Conservation (phyloP, 2,329 filamentous ascomycete genomes). For the Ilyonectria robusta region DNA sequence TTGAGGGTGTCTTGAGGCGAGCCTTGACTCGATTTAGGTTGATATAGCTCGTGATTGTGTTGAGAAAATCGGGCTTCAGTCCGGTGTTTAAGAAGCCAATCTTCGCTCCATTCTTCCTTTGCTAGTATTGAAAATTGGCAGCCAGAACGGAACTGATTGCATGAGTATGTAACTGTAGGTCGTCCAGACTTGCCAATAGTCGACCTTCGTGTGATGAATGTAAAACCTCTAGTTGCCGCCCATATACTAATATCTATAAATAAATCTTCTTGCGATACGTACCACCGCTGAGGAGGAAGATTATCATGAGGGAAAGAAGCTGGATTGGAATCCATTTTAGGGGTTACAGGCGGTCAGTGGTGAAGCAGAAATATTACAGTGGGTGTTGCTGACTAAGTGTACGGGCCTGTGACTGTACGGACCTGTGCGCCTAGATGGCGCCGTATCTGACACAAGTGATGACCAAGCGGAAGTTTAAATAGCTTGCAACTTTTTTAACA, state of each 20-base stretch:
- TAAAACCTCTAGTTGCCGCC: constrained; percentile 6
- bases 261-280: constrained; percentile 8
- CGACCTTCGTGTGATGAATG: constrained; percentile 1
- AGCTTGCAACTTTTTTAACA: too few species aligned
- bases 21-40: background rate
- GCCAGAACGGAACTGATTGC: constrained; percentile 7
- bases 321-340: constrained; percentile 7
- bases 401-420: too few species aligned
- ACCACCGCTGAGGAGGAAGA: constrained; percentile 1
- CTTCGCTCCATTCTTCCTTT: too few species aligned
- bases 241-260: background rate
- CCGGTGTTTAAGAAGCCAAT: constrained; percentile 12
- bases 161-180: constrained; percentile 11
- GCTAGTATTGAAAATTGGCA: constrained; percentile 10
- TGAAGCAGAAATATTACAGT: constrained; percentile 9
- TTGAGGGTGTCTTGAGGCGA: too few species aligned
- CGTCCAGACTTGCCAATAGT: constrained; percentile 6
- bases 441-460: too few species aligned
- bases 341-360: background rate
- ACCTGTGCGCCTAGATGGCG: too few species aligned
- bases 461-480: too few species aligned
- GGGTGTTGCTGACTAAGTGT: background rate
- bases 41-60: constrained; percentile 9
- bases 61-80: constrained; percentile 13
- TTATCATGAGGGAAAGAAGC: constrained; percentile 4